A percentile compares a stretch with the other conserved stretches of the same genome.
Conservation (phyloP, 1,284 basidiomycete species). For the Sphaerobolus stellatus region DNA sequence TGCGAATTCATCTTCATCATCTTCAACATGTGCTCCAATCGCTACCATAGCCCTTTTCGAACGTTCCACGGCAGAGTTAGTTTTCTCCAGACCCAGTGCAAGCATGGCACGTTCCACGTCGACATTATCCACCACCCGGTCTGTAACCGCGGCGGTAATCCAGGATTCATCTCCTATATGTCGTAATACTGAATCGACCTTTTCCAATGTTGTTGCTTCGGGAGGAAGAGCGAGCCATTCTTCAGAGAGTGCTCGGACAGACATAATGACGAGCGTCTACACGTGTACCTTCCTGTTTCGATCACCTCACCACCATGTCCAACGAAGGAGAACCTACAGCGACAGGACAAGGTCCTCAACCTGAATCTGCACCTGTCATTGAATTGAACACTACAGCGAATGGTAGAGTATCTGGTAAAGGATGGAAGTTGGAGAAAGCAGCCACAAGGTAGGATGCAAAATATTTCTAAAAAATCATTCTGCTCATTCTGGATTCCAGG, state of each 20-base stretch:
- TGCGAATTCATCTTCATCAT: slow-evolving; percentile 27
- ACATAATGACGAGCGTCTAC: slow-evolving; percentile 5
- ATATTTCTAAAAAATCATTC: not conserved
- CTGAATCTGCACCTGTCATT: not conserved
- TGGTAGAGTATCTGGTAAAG: slow-evolving; percentile 64
- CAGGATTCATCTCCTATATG: slow-evolving; percentile 64
- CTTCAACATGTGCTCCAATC: slow-evolving; percentile 18
- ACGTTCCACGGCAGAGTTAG: slow-evolving; percentile 47
- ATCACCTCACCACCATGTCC: not conserved
- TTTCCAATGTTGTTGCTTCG: slow-evolving; percentile 50
- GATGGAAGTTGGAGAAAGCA: slow-evolving; percentile 64
- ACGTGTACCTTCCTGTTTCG: not conserved
- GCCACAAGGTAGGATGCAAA: slow-evolving; percentile 55
- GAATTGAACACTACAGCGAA: slow-evolving; percentile 39
- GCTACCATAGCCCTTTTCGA: slow-evolving; percentile 38
- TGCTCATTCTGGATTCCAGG: slow-evolving; percentile 35
- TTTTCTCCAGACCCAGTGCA: slow-evolving; percentile 60
- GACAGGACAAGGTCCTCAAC: no score
- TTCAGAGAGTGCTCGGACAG: slow-evolving; percentile 32
- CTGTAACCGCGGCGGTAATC: slow-evolving; percentile 69
- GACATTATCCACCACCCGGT: slow-evolving; percentile 62
- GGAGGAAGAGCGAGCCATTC: slow-evolving; percentile 60
- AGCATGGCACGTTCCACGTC: slow-evolving; percentile 57
- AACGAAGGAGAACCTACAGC: not conserved
- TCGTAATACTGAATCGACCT: slow-evolving; percentile 49